phyloP scores from a whole-genome alignment of 1,139 yeast species.

The Scheffersomyces quercinus region DNA sequence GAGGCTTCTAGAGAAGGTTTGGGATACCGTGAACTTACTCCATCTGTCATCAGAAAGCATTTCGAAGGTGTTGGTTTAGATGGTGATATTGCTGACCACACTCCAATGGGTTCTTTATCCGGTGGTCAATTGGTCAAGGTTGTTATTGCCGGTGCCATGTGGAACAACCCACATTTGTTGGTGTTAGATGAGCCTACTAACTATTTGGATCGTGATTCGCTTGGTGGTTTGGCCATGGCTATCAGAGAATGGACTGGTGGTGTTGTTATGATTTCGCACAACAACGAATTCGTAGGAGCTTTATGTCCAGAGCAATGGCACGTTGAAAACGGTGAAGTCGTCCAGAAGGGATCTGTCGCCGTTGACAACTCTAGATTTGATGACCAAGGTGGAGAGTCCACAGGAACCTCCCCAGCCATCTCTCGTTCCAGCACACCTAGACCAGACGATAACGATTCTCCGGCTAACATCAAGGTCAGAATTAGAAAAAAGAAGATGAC shows the following conservation, averaged over 20 bases:
- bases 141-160: slow-evolving; percentile 99
- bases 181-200: slow-evolving; percentile 98
- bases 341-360: slow-evolving; percentile 75
- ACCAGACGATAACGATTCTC: slow-evolving; percentile 81
- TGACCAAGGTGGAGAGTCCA: slow-evolving; percentile 54
- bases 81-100: slow-evolving; percentile 97
- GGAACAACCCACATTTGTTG: slow-evolving; percentile 98
- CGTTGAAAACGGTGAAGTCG: slow-evolving; percentile 88
- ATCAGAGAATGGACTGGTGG: slow-evolving; percentile 98
- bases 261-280: slow-evolving; percentile 97
- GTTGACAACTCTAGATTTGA: slow-evolving; percentile 81
- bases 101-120: slow-evolving; percentile 93
- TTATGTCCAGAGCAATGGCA: slow-evolving; percentile 98
- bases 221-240: slow-evolving; percentile 96
- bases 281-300: slow-evolving; percentile 95
- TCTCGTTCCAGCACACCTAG: slow-evolving; percentile 42
- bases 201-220: slow-evolving; percentile 94
- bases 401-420: slow-evolving; percentile 43
- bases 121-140: slow-evolving; percentile 99
- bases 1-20: slow-evolving; percentile 98
- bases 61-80: slow-evolving; percentile 97
- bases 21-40: slow-evolving; percentile 91
- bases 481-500: slow-evolving; percentile 94
- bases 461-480: slow-evolving; percentile 92
- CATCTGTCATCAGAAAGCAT: slow-evolving; percentile 91